phyloP scores from a whole-genome alignment of 1,284 basidiomycete species.

The Ganoderma meredithae region DNA sequence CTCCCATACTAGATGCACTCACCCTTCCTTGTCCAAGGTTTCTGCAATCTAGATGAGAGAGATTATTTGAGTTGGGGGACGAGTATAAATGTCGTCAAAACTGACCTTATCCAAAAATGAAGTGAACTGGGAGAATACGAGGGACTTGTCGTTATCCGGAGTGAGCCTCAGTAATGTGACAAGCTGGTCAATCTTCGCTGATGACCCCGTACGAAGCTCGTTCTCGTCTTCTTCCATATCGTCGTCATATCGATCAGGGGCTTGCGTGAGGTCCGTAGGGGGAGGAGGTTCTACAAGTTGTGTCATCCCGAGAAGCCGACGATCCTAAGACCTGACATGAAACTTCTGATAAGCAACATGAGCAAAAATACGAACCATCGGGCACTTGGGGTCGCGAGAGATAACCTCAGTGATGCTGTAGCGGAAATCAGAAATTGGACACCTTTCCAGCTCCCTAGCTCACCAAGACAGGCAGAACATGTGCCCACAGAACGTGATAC shows the following conservation, averaged over 20 bases:
- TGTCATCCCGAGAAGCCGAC: conserved; percentile 63
- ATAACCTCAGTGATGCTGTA: conserved; percentile 74
- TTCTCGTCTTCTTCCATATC: conserved; percentile 51
- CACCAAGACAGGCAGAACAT: conserved; percentile 80
- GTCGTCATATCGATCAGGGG: conserved; percentile 48
- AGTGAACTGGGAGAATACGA: conserved; percentile 89
- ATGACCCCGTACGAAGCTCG: conserved; percentile 60
- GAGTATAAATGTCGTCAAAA: neutral
- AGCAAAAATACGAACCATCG: conserved; percentile 62
- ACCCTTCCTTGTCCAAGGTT: conserved; percentile 71
- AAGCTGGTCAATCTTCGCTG: conserved; percentile 86
- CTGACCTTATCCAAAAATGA: conserved; percentile 80
- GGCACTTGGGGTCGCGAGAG: conserved; percentile 73
- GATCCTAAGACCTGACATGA: conserved; percentile 59
- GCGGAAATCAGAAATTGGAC: conserved; percentile 5
- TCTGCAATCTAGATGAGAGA: conserved; percentile 65
- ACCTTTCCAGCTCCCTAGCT: conserved; percentile 29
- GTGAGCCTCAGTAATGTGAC: conserved; percentile 75
- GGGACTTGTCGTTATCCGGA: conserved; percentile 74
- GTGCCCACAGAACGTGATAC: conserved; percentile 84
- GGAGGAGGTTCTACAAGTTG: conserved; percentile 77
- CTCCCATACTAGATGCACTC: conserved; percentile 26
- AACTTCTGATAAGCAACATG: neutral
- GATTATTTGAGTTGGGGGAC: neutral
- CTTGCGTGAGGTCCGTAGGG: conserved; percentile 71